phyloP scores from a whole-genome alignment of 768 basidiomycete genomes.

The Lentinula detonsa region DNA sequence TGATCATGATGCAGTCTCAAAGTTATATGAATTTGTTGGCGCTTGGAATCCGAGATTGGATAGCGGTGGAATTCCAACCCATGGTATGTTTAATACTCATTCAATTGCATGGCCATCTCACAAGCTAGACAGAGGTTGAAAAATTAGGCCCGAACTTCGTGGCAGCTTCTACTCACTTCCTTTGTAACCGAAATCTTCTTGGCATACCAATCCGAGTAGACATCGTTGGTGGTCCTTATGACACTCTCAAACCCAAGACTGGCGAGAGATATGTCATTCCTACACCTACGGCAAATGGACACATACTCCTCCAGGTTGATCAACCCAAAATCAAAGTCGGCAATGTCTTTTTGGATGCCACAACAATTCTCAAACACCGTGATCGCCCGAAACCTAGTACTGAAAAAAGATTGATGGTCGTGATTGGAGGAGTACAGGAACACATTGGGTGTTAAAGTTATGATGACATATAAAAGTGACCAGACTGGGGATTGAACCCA shows the following conservation, averaged over 20 bases:
- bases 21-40: too few relatives aligned
- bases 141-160: too few relatives aligned
- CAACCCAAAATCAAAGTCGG: background rate
- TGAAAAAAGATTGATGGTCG: background rate
- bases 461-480: too few relatives aligned
- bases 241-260: background rate
- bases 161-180: too few relatives aligned
- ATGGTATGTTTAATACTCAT: too few relatives aligned
- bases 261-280: background rate
- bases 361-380: background rate
- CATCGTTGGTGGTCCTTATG: background rate
- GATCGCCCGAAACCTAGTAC: background rate
- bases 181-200: background rate
- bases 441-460: too few relatives aligned
- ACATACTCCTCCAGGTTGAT: background rate
- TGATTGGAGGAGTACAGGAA: background rate
- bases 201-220: background rate
- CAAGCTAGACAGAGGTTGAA: too few relatives aligned
- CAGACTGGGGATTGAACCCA: too few relatives aligned
- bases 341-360: background rate
- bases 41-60: too few relatives aligned
- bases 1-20: too few relatives aligned
- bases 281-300: background rate
- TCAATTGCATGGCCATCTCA: too few relatives aligned
- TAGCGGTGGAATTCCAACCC: too few relatives aligned